These are phyloP conservation scores for Ganoderma meredithae DNA, from an alignment of 1,284 basidiomycete genomes.

Conservation along the genomic window DNA sequence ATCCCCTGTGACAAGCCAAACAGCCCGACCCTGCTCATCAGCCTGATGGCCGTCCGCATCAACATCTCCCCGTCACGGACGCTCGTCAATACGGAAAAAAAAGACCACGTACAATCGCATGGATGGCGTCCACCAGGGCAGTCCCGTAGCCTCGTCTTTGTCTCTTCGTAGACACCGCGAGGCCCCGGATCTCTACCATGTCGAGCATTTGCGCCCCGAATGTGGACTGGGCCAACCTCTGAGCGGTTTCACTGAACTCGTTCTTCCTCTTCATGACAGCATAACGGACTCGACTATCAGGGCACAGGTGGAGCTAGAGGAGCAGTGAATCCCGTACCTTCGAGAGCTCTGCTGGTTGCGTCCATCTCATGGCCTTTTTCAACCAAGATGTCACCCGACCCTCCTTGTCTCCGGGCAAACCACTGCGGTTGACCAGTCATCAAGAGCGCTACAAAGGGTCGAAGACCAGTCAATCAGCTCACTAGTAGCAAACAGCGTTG, in stretches of 20 bases:
- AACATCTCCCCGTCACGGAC: too few relatives aligned
- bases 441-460: background rate
- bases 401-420: background rate
- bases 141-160: constrained; percentile 18
- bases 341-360: background rate
- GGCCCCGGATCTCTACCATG: constrained; percentile 14
- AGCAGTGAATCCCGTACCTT: background rate
- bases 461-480: background rate
- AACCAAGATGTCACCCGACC: background rate
- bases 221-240: background rate
- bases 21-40: constrained; percentile 7
- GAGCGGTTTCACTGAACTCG: background rate
- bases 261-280: constrained; percentile 9
- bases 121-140: constrained; percentile 9
- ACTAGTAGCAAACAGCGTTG: background rate
- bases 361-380: background rate
- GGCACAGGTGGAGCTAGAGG: background rate
- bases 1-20: constrained; percentile 13
- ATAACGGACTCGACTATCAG: background rate
- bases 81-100: background rate
- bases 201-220: constrained; percentile 7
- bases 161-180: constrained; percentile 10
- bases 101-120: constrained; percentile 9
- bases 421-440: background rate
- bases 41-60: background rate